These are phyloP conservation scores for Penicillium egyptiacum DNA, from an alignment of 495 filamentous ascomycete species.

Conservation along the genomic window DNA sequence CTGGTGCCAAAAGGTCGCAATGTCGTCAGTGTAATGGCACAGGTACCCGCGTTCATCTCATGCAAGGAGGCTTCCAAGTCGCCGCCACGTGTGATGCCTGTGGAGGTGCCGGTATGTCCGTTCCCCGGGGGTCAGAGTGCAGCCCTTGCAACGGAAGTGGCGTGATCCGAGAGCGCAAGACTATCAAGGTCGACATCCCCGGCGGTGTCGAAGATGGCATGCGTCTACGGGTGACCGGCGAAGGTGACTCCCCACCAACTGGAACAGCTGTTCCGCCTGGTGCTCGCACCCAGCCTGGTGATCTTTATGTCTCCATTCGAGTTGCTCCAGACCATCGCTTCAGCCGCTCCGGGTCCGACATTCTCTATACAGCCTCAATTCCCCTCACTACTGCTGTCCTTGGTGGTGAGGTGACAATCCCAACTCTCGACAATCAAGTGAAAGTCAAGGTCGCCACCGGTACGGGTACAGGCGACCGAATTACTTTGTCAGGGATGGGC, in stretches of 20 bases:
- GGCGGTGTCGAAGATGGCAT: slow-evolving; percentile 95
- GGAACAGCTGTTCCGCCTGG: slow-evolving; percentile 60
- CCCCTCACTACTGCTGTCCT: slow-evolving; percentile 91
- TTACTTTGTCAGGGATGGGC: slow-evolving; percentile 82
- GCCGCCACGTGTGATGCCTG: slow-evolving; percentile 82
- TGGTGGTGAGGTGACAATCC: slow-evolving; percentile 84
- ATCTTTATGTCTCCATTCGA: slow-evolving; percentile 82
- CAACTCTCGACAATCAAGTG: slow-evolving; percentile 86
- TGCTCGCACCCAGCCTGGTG: slow-evolving; percentile 64
- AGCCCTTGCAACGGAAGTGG: slow-evolving; percentile 74
- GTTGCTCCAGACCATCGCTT: slow-evolving; percentile 86
- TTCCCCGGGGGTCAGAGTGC: slow-evolving; percentile 79
- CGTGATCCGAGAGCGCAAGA: slow-evolving; percentile 72
- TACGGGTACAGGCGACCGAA: slow-evolving; percentile 87
- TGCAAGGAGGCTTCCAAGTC: slow-evolving; percentile 94
- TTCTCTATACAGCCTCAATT: slow-evolving; percentile 87
- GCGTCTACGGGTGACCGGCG: slow-evolving; percentile 74
- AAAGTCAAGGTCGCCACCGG: slow-evolving; percentile 86
- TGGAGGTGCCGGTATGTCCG: slow-evolving; percentile 67
- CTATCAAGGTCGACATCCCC: slow-evolving; percentile 84
- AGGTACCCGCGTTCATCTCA: slow-evolving; percentile 80
- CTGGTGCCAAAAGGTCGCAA: slow-evolving; percentile 65
- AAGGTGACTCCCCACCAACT: slow-evolving; percentile 82
- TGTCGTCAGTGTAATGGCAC: slow-evolving; percentile 84
- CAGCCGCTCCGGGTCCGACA: slow-evolving; percentile 78